Evolutionary conservation across 164 flowering plant species (phyloP).

Genomic region (Magnolia sinica): DNA sequence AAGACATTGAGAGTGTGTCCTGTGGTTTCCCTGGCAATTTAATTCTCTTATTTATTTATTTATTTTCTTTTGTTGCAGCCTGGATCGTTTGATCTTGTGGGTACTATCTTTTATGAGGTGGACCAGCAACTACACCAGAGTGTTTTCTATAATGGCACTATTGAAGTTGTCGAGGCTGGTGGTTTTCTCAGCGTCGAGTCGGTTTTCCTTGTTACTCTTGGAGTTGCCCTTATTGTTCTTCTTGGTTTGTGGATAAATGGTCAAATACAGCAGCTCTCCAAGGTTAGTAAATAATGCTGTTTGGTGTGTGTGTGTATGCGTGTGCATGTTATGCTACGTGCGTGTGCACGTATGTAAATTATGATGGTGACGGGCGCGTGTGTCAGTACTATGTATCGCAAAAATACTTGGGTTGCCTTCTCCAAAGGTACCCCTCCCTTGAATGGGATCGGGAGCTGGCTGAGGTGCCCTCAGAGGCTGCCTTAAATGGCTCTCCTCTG

Average conservation of each 20-base stretch:
- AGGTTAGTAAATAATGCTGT: conserved; percentile 40
- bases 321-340: no score
- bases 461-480: no score
- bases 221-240: conserved; percentile 62
- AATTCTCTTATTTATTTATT: neutral
- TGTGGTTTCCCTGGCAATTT: neutral
- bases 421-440: no score
- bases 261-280: conserved; percentile 63
- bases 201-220: conserved; percentile 75
- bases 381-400: no score
- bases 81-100: conserved; percentile 93
- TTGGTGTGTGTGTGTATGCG: no score
- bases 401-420: no score
- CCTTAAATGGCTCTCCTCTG: no score
- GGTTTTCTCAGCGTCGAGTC: conserved; percentile 73
- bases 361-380: no score
- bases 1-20: neutral
- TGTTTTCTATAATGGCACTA: conserved; percentile 83
- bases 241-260: conserved; percentile 67
- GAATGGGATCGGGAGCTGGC: no score
- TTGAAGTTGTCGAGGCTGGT: conserved; percentile 90
- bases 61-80: conserved; percentile 42
- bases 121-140: conserved; percentile 74
- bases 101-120: conserved; percentile 79
- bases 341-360: no score